These are phyloP conservation scores for Starmera amethionina DNA, from an alignment of 805 yeast genomes.

Conservation along the genomic window DNA sequence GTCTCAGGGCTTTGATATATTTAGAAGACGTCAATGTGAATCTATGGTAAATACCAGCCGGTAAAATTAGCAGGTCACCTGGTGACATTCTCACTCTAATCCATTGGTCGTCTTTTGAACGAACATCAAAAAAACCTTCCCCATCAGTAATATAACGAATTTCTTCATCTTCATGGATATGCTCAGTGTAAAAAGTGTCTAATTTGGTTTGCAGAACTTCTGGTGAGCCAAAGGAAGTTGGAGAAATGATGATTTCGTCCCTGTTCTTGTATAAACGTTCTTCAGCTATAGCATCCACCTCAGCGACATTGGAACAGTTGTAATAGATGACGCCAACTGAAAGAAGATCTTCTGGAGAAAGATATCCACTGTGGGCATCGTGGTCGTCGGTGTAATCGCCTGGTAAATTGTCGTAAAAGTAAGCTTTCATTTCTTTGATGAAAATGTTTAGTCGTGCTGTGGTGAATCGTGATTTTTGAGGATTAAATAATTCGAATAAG, in stretches of 20 bases:
- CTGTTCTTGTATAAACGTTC: constrained; percentile 72
- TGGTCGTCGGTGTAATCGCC: constrained; percentile 61
- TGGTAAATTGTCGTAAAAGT: constrained; percentile 55
- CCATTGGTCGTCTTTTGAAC: constrained; percentile 61
- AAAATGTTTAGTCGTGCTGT: no score
- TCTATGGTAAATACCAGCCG: constrained; percentile 92
- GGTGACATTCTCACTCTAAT: constrained; percentile 55
- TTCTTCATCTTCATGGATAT: constrained; percentile 95
- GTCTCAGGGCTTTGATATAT: constrained; percentile 66
- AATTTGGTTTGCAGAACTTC: constrained; percentile 59
- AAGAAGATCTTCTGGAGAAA: constrained; percentile 38
- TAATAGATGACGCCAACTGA: constrained; percentile 62
- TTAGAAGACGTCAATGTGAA: constrained; percentile 64
- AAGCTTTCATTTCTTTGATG: constrained; percentile 29
- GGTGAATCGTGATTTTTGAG: no score
- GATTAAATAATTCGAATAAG: no score
- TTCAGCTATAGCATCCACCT: constrained; percentile 56
- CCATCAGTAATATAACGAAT: constrained; percentile 86
- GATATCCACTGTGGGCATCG: constrained; percentile 49
- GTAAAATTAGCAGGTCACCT: constrained; percentile 63
- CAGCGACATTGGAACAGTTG: constrained; percentile 35
- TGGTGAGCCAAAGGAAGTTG: constrained; percentile 51
- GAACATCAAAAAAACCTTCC: constrained; percentile 83
- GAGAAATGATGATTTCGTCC: constrained; percentile 57
- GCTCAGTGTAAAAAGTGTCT: constrained; percentile 68